phyloP scores from a whole-genome alignment of 805 yeast genomes.

The Kluyveromyces nonfermentans region DNA sequence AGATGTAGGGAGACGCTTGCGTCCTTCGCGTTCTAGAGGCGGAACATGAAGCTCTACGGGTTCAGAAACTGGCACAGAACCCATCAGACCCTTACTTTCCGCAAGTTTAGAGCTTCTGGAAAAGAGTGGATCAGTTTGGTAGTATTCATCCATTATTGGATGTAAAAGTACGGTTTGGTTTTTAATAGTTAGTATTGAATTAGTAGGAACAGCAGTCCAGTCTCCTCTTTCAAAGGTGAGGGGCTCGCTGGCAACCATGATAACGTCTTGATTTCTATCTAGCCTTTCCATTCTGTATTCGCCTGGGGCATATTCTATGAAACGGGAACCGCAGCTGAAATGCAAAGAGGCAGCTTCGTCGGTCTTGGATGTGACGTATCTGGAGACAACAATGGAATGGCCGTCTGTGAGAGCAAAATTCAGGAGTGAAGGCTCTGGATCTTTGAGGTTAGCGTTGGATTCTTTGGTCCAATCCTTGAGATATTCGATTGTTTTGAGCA shows the following conservation, averaged over 20 bases:
- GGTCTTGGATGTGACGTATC: constrained; percentile 80
- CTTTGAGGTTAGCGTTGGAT: constrained; percentile 31
- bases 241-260: constrained; percentile 97
- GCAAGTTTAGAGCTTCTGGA: constrained; percentile 75
- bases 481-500: constrained; percentile 61
- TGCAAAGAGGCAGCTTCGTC: constrained; percentile 96
- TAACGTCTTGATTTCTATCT: constrained; percentile 86
- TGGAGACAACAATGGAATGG: constrained; percentile 67
- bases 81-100: constrained; percentile 85
- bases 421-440: constrained; percentile 66
- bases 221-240: constrained; percentile 93
- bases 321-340: constrained; percentile 87
- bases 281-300: constrained; percentile 89
- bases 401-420: constrained; percentile 97
- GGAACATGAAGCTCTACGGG: constrained; percentile 49
- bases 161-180: constrained; percentile 83
- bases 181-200: constrained; percentile 71
- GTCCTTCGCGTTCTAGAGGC: constrained; percentile 72
- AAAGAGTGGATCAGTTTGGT: constrained; percentile 57
- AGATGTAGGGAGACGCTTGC: constrained; percentile 30
- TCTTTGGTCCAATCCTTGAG: constrained; percentile 75
- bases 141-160: constrained; percentile 86
- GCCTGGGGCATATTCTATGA: constrained; percentile 84
- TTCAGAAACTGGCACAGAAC: constrained; percentile 70
- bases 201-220: constrained; percentile 96